Base-by-base conservation (phyloP, 495 filamentous ascomycete species). In the Astrocystis sublimbata region DNA sequence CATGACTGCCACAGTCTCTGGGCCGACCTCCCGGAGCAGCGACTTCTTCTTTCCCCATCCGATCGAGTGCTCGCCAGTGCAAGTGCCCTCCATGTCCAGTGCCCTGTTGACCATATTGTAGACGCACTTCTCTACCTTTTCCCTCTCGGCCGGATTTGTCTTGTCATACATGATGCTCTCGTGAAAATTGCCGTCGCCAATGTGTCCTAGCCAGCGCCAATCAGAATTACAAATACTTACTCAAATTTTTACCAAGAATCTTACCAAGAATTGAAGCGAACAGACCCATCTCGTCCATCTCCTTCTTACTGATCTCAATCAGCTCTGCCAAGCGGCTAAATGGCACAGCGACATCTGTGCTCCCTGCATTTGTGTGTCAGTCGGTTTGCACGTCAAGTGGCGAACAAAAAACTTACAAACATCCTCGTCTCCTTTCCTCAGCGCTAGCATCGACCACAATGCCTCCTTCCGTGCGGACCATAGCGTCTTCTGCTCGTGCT, bases 31-130 rank as follows among this genome's bases (percentile, higher is more conserved):
- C 71, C 89, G 86, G 41, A 89, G 71, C 50, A 97, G 79, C 0
- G 81, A 88, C 35, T 85, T 85, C 75, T 94, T 96, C 77, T 97
- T 97, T 4, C 90, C 92, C 65, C 96, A 81, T 6, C 93, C 93
- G 55, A 97, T 79, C 1, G 92, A 91, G 76, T 97, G 93, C 71
- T 97, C 93, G 17, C 93, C 89, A 1, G 92, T 93, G 76, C 91
- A 93, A 4, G 93, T 96, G 1, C 92, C 92, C 58, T 96, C 92
- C 92, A 97, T 96, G 43, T 92, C 91, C 26, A 97, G 68, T 7
- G 92, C 92, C 23, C 91, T 80, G 65, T 90, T 85, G 21, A 96
- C 91, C 92, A 97, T 96, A 63, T 91, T 88, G 65, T 92, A 84
- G 24, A 96, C 91, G 54, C 90, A 90, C 36, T 79, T 82, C 69